phyloP scores from a whole-genome alignment of 2,329 filamentous ascomycete species.

The Phoma herbarum region DNA sequence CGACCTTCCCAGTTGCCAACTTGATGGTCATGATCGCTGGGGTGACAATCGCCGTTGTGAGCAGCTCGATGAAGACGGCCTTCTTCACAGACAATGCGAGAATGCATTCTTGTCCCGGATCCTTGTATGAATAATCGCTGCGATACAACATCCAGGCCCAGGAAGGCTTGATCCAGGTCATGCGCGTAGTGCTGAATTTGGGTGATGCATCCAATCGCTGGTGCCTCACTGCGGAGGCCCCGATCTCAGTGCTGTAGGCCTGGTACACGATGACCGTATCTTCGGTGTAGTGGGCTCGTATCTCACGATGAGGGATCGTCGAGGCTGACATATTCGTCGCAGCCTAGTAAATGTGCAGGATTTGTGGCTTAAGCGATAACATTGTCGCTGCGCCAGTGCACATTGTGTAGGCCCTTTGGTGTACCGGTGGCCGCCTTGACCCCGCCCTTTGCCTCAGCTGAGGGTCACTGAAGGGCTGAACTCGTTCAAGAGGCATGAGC shows the following conservation, averaged over 20 bases:
- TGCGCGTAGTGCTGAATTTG: not conserved
- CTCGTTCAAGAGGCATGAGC: not conserved
- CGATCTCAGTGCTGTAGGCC: constrained; percentile 1
- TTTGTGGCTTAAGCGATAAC: too few relatives aligned
- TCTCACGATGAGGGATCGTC: not conserved
- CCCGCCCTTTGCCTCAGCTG: not conserved
- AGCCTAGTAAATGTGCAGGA: not conserved
- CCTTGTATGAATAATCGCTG: not conserved
- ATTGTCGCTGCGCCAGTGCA: not conserved
- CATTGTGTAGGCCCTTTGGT: not conserved
- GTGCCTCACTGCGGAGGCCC: not conserved
- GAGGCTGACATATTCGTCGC: not conserved
- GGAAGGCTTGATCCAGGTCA: not conserved
- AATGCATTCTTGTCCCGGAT: not conserved
- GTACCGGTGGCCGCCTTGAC: not conserved
- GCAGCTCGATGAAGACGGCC: not conserved
- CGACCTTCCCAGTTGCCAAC: too few relatives aligned
- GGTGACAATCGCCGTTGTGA: not conserved
- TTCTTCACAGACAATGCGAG: not conserved
- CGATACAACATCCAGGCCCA: not conserved
- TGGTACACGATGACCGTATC: not conserved
- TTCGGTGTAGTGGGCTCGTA: not conserved
- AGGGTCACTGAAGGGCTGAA: not conserved
- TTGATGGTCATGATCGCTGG: not conserved
- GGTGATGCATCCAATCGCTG: not conserved